Conservation (phyloP, 2,329 filamentous ascomycete genomes). For the Hysterium pulicare region DNA sequence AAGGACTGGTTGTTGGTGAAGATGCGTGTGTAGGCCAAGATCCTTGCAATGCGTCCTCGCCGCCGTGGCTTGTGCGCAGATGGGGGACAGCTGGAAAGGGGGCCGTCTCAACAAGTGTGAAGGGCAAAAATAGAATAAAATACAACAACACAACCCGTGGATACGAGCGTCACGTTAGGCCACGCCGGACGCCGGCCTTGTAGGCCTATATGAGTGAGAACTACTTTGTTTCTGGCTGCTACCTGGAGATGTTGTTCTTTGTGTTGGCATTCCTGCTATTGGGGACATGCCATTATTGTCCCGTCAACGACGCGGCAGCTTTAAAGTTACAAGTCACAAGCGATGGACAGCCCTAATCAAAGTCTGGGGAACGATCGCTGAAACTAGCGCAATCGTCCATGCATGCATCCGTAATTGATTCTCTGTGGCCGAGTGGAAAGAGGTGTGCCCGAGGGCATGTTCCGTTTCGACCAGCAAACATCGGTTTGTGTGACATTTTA, state of each 20-base stretch:
- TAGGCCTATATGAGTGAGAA: too few species aligned
- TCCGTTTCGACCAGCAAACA: too few species aligned
- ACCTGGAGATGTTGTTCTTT: neutral
- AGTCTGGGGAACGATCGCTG: conserved; percentile 21
- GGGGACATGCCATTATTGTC: neutral
- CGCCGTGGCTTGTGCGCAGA: neutral
- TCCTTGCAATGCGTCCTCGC: neutral
- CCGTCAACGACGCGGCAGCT: neutral
- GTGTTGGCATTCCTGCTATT: neutral
- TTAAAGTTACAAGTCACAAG: neutral
- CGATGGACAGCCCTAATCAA: neutral
- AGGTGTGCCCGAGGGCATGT: too few species aligned
- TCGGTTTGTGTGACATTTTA: too few species aligned
- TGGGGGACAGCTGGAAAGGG: neutral
- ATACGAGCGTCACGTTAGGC: conserved; percentile 1
- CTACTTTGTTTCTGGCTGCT: too few species aligned
- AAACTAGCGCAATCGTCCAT: conserved; percentile 9
- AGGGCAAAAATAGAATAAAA: conserved; percentile 1
- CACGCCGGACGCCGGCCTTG: too few species aligned
- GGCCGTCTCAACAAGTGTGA: neutral
- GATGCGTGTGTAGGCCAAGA: neutral
- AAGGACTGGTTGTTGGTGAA: neutral
- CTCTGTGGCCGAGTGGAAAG: too few species aligned
- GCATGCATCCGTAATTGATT: conserved; percentile 2
- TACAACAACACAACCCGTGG: too few species aligned